Conservation (phyloP, 768 basidiomycete species). For the Galerina marginata region DNA sequence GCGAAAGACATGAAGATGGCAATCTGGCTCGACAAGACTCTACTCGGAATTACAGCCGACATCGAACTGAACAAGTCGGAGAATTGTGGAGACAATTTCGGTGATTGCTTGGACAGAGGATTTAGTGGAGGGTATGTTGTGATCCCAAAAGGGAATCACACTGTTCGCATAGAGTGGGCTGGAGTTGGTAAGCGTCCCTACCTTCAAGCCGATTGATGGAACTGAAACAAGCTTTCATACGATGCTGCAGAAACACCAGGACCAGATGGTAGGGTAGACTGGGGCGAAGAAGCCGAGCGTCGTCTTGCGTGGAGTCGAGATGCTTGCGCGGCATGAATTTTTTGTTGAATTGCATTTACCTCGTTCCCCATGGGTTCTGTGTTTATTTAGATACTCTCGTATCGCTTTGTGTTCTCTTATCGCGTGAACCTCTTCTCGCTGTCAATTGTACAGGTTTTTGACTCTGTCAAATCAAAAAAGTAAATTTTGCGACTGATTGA, state of each 20-base stretch:
- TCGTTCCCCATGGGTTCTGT: no score
- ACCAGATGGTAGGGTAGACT: conserved; percentile 7
- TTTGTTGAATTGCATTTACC: no score
- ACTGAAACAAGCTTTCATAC: no score
- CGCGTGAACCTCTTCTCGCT: no score
- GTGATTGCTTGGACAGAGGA: conserved; percentile 17
- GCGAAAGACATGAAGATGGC: conserved; percentile 25
- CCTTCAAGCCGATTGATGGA: background rate
- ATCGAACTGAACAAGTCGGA: conserved; percentile 5
- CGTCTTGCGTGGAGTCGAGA: conserved; percentile 6
- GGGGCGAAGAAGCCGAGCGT: conserved; percentile 1
- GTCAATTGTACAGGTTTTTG: no score
- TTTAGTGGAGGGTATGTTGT: conserved; percentile 24
- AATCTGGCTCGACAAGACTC: conserved; percentile 22
- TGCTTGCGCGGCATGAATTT: background rate
- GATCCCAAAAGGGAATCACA: conserved; percentile 26
- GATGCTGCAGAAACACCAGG: conserved; percentile 6
- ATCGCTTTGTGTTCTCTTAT: no score
- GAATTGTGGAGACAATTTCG: conserved; percentile 23
- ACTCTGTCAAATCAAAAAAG: no score
- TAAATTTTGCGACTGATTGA: no score
- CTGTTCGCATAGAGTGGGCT: conserved; percentile 25
- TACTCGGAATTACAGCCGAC: conserved; percentile 7
- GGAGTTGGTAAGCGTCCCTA: conserved; percentile 22
- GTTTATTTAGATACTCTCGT: no score